phyloP scores from a whole-genome alignment of 306 rosid species.

The peach (Prunus persica) region DNA sequence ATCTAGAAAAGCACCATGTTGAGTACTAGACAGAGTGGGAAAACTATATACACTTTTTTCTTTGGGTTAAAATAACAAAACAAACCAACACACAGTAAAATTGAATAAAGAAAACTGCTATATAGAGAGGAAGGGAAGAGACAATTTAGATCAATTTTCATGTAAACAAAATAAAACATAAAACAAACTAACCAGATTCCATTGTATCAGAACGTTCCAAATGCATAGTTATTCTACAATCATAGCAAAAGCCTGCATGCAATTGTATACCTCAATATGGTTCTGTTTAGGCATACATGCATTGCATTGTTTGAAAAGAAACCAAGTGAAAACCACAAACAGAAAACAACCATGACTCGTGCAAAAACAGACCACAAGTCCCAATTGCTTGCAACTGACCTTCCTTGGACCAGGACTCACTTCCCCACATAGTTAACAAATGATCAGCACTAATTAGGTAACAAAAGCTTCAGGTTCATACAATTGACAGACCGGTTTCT shows the following conservation, averaged over 20 bases:
- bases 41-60: too few species aligned
- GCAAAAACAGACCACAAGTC: conserved; percentile 28
- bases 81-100: neutral
- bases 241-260: conserved; percentile 25
- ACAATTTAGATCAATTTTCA: neutral
- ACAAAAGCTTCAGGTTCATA: conserved; percentile 31
- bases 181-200: conserved; percentile 7
- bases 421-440: conserved; percentile 19
- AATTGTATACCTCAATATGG: conserved; percentile 27
- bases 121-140: neutral
- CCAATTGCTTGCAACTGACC: conserved; percentile 19
- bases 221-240: conserved; percentile 38
- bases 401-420: conserved; percentile 20
- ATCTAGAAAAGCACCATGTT: too few species aligned
- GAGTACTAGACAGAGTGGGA: too few species aligned
- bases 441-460: conserved; percentile 29
- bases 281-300: conserved; percentile 38
- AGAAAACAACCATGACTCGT: conserved; percentile 22
- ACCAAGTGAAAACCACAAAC: conserved; percentile 28
- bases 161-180: conserved; percentile 1
- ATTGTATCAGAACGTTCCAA: conserved; percentile 8
- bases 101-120: neutral
- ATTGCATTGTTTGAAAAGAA: conserved; percentile 12
- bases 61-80: too few species aligned
- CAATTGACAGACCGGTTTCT: conserved; percentile 31